phyloP scores from a whole-genome alignment of 345 rosid species.

The Hirschfeldia incana region DNA sequence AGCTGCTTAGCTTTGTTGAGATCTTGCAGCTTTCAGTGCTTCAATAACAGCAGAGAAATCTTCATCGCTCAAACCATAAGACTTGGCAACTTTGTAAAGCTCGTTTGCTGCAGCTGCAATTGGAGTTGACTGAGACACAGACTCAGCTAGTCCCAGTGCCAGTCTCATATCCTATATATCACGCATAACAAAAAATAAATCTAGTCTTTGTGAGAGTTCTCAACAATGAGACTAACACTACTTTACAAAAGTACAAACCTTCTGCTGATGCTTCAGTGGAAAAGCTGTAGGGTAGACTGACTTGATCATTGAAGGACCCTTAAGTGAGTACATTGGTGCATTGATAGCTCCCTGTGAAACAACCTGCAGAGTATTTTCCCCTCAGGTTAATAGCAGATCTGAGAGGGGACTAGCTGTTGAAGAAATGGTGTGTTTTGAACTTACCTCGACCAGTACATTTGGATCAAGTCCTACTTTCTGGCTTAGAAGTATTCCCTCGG shows the following conservation, averaged over 20 bases:
- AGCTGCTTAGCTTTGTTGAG: constrained; percentile 15
- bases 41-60: constrained; percentile 94
- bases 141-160: constrained; percentile 86
- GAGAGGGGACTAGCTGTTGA: not conserved
- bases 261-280: constrained; percentile 93
- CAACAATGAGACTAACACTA: constrained; percentile 10
- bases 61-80: constrained; percentile 74
- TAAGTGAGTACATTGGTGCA: constrained; percentile 83
- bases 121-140: constrained; percentile 84
- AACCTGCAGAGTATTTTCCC: constrained; percentile 50
- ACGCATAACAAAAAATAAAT: not conserved
- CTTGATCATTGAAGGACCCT: constrained; percentile 86
- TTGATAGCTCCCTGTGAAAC: constrained; percentile 88
- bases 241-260: constrained; percentile 63
- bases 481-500: constrained; percentile 83
- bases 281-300: constrained; percentile 81
- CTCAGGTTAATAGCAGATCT: not conserved
- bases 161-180: constrained; percentile 83
- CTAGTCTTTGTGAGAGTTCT: constrained; percentile 5
- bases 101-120: constrained; percentile 91
- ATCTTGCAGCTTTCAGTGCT: constrained; percentile 62
- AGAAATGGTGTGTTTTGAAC: not conserved
- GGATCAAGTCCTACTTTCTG: constrained; percentile 93
- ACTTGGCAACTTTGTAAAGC: constrained; percentile 80
- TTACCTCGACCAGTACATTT: constrained; percentile 72